phyloP scores from a whole-genome alignment of 257 asterid genomes.

The Solanum pimpinellifolium region DNA sequence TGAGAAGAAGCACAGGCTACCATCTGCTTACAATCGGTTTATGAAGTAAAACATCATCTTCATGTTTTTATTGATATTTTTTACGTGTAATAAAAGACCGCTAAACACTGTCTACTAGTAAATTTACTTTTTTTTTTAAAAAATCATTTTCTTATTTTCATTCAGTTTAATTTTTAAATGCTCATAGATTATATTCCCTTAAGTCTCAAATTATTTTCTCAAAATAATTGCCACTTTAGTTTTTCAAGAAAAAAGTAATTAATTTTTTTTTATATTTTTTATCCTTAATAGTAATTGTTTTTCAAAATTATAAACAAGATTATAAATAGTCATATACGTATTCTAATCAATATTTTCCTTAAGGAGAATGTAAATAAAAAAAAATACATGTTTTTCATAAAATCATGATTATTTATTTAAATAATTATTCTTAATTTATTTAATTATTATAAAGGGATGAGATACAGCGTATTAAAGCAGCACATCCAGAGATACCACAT shows the following conservation, averaged over 20 bases:
- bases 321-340: too few relatives aligned
- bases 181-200: neutral
- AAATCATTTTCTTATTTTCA: neutral
- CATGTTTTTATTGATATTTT: neutral
- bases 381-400: too few relatives aligned
- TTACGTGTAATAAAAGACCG: neutral
- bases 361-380: too few relatives aligned
- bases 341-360: neutral
- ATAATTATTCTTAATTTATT: neutral
- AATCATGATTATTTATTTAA: neutral
- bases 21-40: slow-evolving; percentile 98
- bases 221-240: too few relatives aligned
- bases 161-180: neutral
- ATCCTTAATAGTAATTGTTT: neutral
- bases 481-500: slow-evolving; percentile 89
- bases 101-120: too few relatives aligned
- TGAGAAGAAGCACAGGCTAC: slow-evolving; percentile 96
- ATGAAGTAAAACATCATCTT: slow-evolving; percentile 46
- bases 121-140: too few relatives aligned
- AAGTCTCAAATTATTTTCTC: neutral
- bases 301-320: too few relatives aligned
- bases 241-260: neutral
- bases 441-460: slow-evolving; percentile 46
- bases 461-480: slow-evolving; percentile 86
- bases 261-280: too few relatives aligned